Percentiles rank a stretch among this genome's conserved stretches.
Evolutionary conservation across 805 yeast genomes (phyloP).

Genomic region (Lipomyces yamanashiensis): DNA sequence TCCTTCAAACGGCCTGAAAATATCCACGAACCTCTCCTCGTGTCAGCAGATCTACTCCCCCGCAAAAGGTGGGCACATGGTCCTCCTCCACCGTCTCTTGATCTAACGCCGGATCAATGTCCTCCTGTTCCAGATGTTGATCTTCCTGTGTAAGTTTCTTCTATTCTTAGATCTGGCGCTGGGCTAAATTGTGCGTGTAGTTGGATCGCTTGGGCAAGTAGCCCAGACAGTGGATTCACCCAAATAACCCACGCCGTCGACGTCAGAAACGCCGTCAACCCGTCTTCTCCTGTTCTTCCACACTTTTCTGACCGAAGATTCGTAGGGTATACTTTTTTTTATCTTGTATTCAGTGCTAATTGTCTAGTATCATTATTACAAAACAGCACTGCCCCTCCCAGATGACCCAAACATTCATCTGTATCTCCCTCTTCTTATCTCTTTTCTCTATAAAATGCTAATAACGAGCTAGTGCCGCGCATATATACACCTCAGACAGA

Average conservation of each 20-base stretch:
- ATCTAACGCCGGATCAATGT: conserved; percentile 15
- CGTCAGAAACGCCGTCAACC: conserved; percentile 16
- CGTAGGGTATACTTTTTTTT: background rate
- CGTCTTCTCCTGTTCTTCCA: background rate
- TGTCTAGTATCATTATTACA: conserved; percentile 18
- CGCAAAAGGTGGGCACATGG: conserved; percentile 12
- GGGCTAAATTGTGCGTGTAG: background rate
- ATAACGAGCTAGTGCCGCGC: conserved; percentile 6
- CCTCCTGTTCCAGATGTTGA: conserved; percentile 21
- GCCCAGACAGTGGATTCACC: conserved; percentile 2
- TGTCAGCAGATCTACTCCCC: background rate
- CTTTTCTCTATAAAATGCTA: background rate
- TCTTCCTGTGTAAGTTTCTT: conserved; percentile 11
- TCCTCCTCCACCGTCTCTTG: conserved; percentile 12
- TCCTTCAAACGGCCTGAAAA: conserved; percentile 12
- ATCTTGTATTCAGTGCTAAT: background rate
- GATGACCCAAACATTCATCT: conserved; percentile 26
- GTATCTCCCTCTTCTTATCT: conserved; percentile 3
- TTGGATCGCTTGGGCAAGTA: conserved; percentile 19
- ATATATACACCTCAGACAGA: conserved; percentile 24
- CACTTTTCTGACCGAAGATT: conserved; percentile 12
- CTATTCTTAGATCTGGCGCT: background rate
- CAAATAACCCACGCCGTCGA: conserved; percentile 24
- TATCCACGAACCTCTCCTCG: background rate
- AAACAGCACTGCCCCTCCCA: background rate